Evolutionary conservation across 2,329 filamentous ascomycete genomes (phyloP).

Genomic region (Hortaea werneckii): DNA sequence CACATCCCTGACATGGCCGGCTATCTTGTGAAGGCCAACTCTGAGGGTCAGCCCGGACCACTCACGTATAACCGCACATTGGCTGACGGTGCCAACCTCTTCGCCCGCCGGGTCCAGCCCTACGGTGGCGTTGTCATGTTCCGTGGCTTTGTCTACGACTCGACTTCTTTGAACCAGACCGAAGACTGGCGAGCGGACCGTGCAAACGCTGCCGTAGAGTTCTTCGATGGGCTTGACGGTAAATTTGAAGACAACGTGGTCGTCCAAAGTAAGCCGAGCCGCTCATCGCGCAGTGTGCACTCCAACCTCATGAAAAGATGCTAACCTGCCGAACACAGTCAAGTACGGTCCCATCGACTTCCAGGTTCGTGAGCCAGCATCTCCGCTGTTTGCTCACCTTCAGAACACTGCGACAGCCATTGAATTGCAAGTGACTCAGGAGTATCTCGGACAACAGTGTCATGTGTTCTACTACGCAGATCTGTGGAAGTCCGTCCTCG

Average conservation of each 20-base stretch:
- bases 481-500: conserved; percentile 57
- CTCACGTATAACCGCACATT: conserved; percentile 60
- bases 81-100: conserved; percentile 58
- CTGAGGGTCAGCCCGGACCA: conserved; percentile 56
- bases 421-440: conserved; percentile 59
- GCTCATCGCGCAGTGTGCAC: too few species aligned
- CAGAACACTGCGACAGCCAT: conserved; percentile 43
- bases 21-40: conserved; percentile 62
- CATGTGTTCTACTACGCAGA: conserved; percentile 60
- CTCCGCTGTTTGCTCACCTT: conserved; percentile 51
- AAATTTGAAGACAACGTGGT: conserved; percentile 61
- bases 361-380: conserved; percentile 58
- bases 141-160: conserved; percentile 58
- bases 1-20: conserved; percentile 57
- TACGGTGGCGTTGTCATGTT: conserved; percentile 58
- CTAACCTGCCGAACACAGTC: conserved; percentile 22
- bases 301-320: too few species aligned
- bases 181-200: conserved; percentile 58
- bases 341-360: conserved; percentile 69
- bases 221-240: conserved; percentile 54
- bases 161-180: conserved; percentile 44
- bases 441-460: conserved; percentile 61
- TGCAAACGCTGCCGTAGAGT: conserved; percentile 59
- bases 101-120: conserved; percentile 48
- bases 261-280: conserved; percentile 40